Evolutionary conservation across 1,284 basidiomycete genomes (phyloP).

Genomic region (Cerrena zonata): DNA sequence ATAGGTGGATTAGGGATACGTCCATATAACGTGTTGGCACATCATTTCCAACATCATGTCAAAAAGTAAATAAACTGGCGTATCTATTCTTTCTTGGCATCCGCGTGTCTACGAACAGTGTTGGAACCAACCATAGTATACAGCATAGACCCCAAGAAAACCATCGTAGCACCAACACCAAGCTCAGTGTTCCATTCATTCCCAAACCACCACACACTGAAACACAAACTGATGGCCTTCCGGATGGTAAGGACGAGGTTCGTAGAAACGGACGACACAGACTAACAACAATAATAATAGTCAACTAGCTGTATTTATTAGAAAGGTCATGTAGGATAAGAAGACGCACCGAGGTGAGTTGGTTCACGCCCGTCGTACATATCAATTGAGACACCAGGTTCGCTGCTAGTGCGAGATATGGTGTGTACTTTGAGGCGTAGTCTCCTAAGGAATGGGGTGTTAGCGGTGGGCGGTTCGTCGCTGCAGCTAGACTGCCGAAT

Average conservation of each 20-base stretch:
- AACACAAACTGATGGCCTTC: conserved; percentile 65
- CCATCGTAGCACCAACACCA: conserved; percentile 57
- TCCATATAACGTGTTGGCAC: not conserved
- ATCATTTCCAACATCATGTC: not conserved
- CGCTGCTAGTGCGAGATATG: conserved; percentile 51
- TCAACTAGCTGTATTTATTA: not conserved
- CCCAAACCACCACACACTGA: conserved; percentile 74
- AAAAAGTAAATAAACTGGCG: not conserved
- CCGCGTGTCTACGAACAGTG: not conserved
- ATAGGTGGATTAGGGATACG: too few species aligned
- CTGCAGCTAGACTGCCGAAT: conserved; percentile 36
- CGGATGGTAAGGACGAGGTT: conserved; percentile 66
- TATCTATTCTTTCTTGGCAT: conserved; percentile 5
- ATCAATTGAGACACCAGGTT: conserved; percentile 78
- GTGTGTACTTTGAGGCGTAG: conserved; percentile 21
- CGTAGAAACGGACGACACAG: conserved; percentile 67
- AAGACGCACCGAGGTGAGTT: conserved; percentile 65
- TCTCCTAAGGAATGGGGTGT: conserved; percentile 6
- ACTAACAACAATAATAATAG: conserved; percentile 32
- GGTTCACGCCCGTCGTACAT: conserved; percentile 86
- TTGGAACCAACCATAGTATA: conserved; percentile 32
- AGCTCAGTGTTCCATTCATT: conserved; percentile 60
- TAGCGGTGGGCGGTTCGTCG: conserved; percentile 7
- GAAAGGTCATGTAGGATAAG: not conserved
- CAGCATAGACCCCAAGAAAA: conserved; percentile 59